phyloP scores from a whole-genome alignment of 2,329 filamentous ascomycete species.

The Chlorencoelia australis region DNA sequence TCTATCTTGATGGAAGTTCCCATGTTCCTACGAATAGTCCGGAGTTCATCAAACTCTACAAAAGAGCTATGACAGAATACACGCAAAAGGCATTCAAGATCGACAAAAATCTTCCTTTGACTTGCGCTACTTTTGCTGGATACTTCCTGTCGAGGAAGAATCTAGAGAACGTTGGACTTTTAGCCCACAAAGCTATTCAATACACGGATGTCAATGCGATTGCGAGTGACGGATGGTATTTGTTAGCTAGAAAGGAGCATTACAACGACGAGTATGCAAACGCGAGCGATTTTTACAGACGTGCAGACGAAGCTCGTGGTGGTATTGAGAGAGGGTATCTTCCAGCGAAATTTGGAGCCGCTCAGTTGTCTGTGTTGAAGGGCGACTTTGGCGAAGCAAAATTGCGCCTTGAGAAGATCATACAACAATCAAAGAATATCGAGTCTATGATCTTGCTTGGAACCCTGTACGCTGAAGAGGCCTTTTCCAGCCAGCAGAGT shows the following conservation, averaged over 20 bases:
- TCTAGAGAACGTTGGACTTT: slow-evolving; percentile 69
- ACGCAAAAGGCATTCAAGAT: slow-evolving; percentile 89
- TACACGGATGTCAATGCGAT: slow-evolving; percentile 93
- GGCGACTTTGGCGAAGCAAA: slow-evolving; percentile 87
- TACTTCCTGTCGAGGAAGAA: slow-evolving; percentile 83
- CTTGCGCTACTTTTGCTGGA: slow-evolving; percentile 79
- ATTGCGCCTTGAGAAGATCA: slow-evolving; percentile 85
- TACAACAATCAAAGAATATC: slow-evolving; percentile 70
- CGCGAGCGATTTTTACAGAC: slow-evolving; percentile 78
- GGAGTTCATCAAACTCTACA: slow-evolving; percentile 76
- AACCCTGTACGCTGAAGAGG: slow-evolving; percentile 87
- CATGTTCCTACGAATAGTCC: slow-evolving; percentile 75
- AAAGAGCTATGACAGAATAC: slow-evolving; percentile 88
- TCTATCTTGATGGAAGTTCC: slow-evolving; percentile 79
- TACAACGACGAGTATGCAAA: slow-evolving; percentile 64
- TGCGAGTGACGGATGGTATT: slow-evolving; percentile 95
- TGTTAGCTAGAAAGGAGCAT: slow-evolving; percentile 86
- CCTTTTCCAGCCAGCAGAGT: slow-evolving; percentile 66
- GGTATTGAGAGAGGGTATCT: slow-evolving; percentile 85
- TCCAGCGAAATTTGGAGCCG: slow-evolving; percentile 88
- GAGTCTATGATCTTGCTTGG: slow-evolving; percentile 91
- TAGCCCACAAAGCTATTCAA: slow-evolving; percentile 89
- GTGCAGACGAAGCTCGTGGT: slow-evolving; percentile 84
- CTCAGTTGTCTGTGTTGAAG: slow-evolving; percentile 77
- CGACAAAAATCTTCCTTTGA: slow-evolving; percentile 82